Conservation (phyloP, 2,329 filamentous ascomycete genomes). For the Didymella pomorum region DNA sequence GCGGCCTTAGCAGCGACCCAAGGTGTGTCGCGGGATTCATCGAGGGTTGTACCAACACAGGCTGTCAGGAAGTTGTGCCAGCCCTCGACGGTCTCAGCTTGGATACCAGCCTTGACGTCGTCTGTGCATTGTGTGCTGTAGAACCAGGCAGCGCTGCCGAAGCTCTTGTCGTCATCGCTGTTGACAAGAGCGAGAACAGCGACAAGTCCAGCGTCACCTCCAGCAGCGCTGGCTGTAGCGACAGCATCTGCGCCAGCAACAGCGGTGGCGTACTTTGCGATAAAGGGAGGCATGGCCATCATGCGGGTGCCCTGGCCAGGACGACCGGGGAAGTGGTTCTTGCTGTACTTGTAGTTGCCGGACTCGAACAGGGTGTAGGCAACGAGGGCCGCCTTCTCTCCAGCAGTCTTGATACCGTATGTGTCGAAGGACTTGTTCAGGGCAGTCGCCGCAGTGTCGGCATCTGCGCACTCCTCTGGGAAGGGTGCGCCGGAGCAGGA, state of each 20-base stretch:
- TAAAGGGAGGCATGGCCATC: slow-evolving; percentile 68
- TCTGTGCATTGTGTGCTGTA: slow-evolving; percentile 62
- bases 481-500: slow-evolving; percentile 60
- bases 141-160: slow-evolving; percentile 69
- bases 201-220: slow-evolving; percentile 45
- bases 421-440: slow-evolving; percentile 65
- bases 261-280: slow-evolving; percentile 63
- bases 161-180: slow-evolving; percentile 56
- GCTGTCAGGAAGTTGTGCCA: slow-evolving; percentile 62
- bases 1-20: slow-evolving; percentile 57
- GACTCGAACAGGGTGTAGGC: slow-evolving; percentile 77
- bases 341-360: slow-evolving; percentile 73
- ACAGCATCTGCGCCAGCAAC: slow-evolving; percentile 49
- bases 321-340: slow-evolving; percentile 67
- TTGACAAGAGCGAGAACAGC: slow-evolving; percentile 62
- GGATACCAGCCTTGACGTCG: slow-evolving; percentile 55
- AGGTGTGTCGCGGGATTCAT: slow-evolving; percentile 55
- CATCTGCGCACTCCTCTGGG: slow-evolving; percentile 65
- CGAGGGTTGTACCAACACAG: slow-evolving; percentile 62
- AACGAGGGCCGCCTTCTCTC: slow-evolving; percentile 74
- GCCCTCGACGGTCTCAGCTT: slow-evolving; percentile 57
- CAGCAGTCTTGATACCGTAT: slow-evolving; percentile 63
- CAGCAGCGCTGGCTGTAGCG: slow-evolving; percentile 42
- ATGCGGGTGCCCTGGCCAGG: slow-evolving; percentile 76
- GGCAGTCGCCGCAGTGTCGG: slow-evolving; percentile 65